Evolutionary conservation across 805 yeast species (phyloP).

Genomic region (Metschnikowia lochheadii): DNA sequence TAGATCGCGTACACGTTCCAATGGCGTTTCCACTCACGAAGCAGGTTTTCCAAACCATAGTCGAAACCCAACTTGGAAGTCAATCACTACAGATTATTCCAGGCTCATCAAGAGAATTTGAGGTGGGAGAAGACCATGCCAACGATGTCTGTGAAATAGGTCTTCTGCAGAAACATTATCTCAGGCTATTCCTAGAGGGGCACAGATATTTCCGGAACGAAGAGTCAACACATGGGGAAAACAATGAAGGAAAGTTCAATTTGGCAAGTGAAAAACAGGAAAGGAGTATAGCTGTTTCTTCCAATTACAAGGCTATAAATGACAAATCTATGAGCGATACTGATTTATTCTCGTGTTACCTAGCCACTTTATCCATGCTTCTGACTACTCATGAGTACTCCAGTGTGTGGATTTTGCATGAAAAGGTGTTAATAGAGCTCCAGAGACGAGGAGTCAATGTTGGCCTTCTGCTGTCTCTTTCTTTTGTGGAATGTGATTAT

Average conservation of each 20-base stretch:
- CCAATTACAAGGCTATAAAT: background rate
- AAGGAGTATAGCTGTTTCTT: no score
- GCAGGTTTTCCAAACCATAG: constrained; percentile 3
- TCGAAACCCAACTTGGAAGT: background rate
- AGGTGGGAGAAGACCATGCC: background rate
- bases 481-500: constrained; percentile 7
- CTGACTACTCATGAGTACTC: constrained; percentile 39
- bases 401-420: constrained; percentile 28
- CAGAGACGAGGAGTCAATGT: background rate
- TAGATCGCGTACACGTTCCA: background rate
- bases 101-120: background rate
- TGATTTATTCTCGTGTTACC: constrained; percentile 15
- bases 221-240: background rate
- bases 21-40: constrained; percentile 7
- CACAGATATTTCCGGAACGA: constrained; percentile 17
- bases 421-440: constrained; percentile 17
- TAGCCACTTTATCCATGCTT: constrained; percentile 31
- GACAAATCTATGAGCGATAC: background rate
- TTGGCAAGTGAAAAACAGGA: no score
- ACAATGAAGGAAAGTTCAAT: no score
- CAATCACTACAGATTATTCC: constrained; percentile 9
- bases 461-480: constrained; percentile 1
- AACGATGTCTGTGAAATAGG: constrained; percentile 28
- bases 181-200: constrained; percentile 29
- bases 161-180: constrained; percentile 26